Conservation (phyloP, 2,329 filamentous ascomycete genomes). For the Coniella vitis region DNA sequence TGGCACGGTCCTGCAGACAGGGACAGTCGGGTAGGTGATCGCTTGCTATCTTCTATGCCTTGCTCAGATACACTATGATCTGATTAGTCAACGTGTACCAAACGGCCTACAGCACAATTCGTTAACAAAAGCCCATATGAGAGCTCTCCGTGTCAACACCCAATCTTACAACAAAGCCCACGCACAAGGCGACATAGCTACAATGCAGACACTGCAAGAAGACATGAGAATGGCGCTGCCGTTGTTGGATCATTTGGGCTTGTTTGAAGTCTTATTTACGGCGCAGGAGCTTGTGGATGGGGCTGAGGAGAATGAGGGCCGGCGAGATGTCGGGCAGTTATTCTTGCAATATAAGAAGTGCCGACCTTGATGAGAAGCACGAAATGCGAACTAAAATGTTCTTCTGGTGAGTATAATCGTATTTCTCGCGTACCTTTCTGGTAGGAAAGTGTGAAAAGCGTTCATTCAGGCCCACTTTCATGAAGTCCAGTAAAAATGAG, state of each 20-base stretch:
- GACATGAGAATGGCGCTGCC: constrained; percentile 20
- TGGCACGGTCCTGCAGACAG: constrained; percentile 24
- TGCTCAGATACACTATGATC: neutral
- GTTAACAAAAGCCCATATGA: neutral
- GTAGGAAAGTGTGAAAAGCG: too few species aligned
- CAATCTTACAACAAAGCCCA: constrained; percentile 21
- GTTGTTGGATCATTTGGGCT: constrained; percentile 21
- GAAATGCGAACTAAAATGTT: too few species aligned
- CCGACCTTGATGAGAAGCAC: too few species aligned
- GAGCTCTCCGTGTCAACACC: constrained; percentile 23
- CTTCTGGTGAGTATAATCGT: too few species aligned
- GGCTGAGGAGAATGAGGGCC: constrained; percentile 20
- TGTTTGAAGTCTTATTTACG: constrained; percentile 22
- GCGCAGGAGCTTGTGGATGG: constrained; percentile 22
- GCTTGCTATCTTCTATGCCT: neutral
- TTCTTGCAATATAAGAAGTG: constrained; percentile 20
- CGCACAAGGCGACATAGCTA: constrained; percentile 17
- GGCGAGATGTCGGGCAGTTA: constrained; percentile 20
- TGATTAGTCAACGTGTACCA: neutral
- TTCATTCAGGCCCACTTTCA: too few species aligned
- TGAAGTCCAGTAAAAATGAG: neutral
- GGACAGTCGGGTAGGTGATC: constrained; percentile 22
- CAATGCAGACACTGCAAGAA: constrained; percentile 15
- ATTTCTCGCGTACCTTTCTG: too few species aligned
- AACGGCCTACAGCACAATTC: too few species aligned